Evolutionary conservation across 768 basidiomycete genomes (phyloP).

Genomic region (Mycena haematopus): DNA sequence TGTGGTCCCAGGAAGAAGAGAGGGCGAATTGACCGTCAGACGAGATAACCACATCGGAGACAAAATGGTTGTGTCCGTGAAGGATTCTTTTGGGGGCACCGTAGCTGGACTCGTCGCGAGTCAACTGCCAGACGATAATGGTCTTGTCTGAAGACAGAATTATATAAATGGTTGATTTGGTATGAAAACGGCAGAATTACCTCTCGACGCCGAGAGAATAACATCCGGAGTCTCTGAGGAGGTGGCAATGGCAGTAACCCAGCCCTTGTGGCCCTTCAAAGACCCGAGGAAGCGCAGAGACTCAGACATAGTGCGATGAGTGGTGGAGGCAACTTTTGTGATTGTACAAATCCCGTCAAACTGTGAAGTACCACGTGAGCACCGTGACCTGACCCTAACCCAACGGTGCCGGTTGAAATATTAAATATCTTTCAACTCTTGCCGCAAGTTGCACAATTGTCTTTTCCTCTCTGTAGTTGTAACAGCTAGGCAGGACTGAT

Average conservation of each 20-base stretch:
- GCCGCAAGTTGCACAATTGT: too few relatives aligned
- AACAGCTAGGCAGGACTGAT: too few relatives aligned
- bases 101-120: slow-evolving; percentile 88
- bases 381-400: too few relatives aligned
- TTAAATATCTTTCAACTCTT: too few relatives aligned
- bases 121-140: slow-evolving; percentile 99
- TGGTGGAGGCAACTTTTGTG: slow-evolving; percentile 6
- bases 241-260: slow-evolving; percentile 98
- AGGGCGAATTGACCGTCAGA: slow-evolving; percentile 99
- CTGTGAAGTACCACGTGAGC: neutral
- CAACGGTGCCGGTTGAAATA: too few relatives aligned
- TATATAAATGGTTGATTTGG: slow-evolving; percentile 33
- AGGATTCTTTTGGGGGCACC: slow-evolving; percentile 98
- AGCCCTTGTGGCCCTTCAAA: slow-evolving; percentile 92
- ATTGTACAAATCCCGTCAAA: neutral
- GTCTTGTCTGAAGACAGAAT: slow-evolving; percentile 78
- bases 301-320: slow-evolving; percentile 70
- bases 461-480: too few relatives aligned
- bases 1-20: slow-evolving; percentile 99
- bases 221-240: slow-evolving; percentile 99
- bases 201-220: slow-evolving; percentile 97
- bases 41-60: slow-evolving; percentile 98
- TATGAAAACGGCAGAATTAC: slow-evolving; percentile 53
- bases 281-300: slow-evolving; percentile 91
- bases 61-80: slow-evolving; percentile 99